These are phyloP conservation scores for Penicillium arizonense DNA, from an alignment of 495 filamentous ascomycete species.

Conservation along the genomic window DNA sequence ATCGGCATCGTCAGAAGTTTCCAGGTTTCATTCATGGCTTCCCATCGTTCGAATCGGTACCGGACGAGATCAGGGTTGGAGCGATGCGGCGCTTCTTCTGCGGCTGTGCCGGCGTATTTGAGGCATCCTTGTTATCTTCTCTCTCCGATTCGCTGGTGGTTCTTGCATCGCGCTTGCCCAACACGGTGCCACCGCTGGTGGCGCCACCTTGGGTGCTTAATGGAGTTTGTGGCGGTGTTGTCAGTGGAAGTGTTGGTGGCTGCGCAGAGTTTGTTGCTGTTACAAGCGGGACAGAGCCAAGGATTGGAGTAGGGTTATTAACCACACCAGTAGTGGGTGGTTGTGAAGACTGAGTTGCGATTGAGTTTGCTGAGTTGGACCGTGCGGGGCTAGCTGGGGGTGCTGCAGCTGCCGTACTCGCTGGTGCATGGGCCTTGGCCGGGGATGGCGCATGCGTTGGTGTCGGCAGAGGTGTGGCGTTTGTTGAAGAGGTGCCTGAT, in stretches of 20 bases:
- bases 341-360: conserved; percentile 58
- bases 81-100: conserved; percentile 77
- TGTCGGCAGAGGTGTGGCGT: conserved; percentile 64
- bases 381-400: conserved; percentile 74
- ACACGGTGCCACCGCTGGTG: conserved; percentile 38
- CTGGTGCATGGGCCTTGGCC: conserved; percentile 50
- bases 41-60: conserved; percentile 24
- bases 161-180: conserved; percentile 57
- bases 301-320: conserved; percentile 76
- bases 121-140: conserved; percentile 56
- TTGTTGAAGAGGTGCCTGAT: conserved; percentile 47
- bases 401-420: conserved; percentile 20
- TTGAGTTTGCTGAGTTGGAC: conserved; percentile 84
- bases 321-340: conserved; percentile 42
- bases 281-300: conserved; percentile 71
- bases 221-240: conserved; percentile 82
- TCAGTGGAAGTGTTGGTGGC: conserved; percentile 56
- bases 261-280: conserved; percentile 63
- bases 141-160: conserved; percentile 53
- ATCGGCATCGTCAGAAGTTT: not conserved
- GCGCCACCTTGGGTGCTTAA: conserved; percentile 39
- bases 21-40: not conserved
- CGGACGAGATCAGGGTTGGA: conserved; percentile 61
- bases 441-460: conserved; percentile 62
- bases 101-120: conserved; percentile 33